phyloP scores from a whole-genome alignment of 106 monocot species.

The Narthecium ossifragum region DNA sequence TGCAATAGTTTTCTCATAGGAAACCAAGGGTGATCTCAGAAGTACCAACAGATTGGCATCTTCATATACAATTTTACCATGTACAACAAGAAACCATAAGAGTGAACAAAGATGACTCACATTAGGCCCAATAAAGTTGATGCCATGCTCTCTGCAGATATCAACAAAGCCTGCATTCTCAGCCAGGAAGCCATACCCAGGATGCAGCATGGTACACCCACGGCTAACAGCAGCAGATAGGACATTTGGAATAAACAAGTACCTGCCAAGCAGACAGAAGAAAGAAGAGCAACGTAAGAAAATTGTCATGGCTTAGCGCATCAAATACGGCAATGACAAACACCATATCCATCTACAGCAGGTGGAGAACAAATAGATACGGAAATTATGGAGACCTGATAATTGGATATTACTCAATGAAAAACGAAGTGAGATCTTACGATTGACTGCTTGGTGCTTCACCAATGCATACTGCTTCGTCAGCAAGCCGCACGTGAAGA shows the following conservation, averaged over 20 bases:
- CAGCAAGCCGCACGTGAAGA: conserved; percentile 86
- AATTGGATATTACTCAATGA: not conserved
- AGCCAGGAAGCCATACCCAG: conserved; percentile 91
- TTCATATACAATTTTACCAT: not conserved
- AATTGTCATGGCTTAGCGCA: too few relatives aligned
- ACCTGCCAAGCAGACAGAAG: conserved; percentile 31
- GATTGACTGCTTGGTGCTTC: conserved; percentile 97
- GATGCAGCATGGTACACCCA: conserved; percentile 91
- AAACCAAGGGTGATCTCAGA: not conserved
- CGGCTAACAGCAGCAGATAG: conserved; percentile 86
- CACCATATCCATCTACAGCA: too few relatives aligned
- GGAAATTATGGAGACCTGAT: not conserved
- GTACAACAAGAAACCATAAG: too few relatives aligned
- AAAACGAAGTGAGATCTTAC: conserved; percentile 37
- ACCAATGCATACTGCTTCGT: conserved; percentile 90
- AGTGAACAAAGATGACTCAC: conserved; percentile 35
- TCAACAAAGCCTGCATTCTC: conserved; percentile 96
- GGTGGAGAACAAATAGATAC: not conserved
- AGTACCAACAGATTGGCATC: not conserved
- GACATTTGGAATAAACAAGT: conserved; percentile 76
- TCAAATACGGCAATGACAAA: too few relatives aligned
- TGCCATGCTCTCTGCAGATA: conserved; percentile 83
- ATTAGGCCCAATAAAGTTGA: conserved; percentile 96
- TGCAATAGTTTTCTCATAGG: too few relatives aligned
- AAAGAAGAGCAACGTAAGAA: conserved; percentile 2